Percentiles rank a stretch among this genome's conserved stretches.
Evolutionary conservation across 768 basidiomycete genomes (phyloP).

Genomic region (Russula griseocarnosa): DNA sequence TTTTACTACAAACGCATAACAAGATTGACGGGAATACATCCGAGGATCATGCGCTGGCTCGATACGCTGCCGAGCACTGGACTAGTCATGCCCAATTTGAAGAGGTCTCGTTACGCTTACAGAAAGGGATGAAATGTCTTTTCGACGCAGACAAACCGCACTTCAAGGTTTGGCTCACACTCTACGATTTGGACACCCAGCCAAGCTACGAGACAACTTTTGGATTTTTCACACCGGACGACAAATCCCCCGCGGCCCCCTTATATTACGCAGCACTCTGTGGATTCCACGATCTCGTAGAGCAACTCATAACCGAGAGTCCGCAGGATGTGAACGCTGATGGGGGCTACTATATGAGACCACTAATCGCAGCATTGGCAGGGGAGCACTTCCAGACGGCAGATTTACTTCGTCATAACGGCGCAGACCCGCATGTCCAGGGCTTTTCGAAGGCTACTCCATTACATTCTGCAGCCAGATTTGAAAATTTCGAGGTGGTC

Average conservation of each 20-base stretch:
- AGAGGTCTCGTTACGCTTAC: background rate
- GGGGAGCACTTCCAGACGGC: background rate
- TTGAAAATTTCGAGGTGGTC: background rate
- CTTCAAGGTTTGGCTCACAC: background rate
- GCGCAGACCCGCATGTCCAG: background rate
- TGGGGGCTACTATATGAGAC: background rate
- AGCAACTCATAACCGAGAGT: background rate
- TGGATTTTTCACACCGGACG: accelerated
- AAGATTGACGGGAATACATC: background rate
- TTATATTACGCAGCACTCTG: conserved; percentile 5
- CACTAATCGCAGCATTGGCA: background rate
- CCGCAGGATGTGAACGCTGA: background rate
- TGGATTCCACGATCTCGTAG: background rate
- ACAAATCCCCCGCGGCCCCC: background rate
- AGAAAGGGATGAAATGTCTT: background rate
- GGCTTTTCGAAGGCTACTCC: accelerated
- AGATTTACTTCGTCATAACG: background rate
- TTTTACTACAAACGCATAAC: background rate
- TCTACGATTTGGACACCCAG: background rate
- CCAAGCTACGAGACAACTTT: accelerated
- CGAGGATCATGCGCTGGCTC: background rate
- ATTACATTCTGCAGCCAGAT: background rate
- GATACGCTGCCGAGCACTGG: background rate
- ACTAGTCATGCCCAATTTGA: background rate
- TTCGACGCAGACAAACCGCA: background rate